Conservation (phyloP, 331 rosid genomes). For the Acacia pycnantha region DNA sequence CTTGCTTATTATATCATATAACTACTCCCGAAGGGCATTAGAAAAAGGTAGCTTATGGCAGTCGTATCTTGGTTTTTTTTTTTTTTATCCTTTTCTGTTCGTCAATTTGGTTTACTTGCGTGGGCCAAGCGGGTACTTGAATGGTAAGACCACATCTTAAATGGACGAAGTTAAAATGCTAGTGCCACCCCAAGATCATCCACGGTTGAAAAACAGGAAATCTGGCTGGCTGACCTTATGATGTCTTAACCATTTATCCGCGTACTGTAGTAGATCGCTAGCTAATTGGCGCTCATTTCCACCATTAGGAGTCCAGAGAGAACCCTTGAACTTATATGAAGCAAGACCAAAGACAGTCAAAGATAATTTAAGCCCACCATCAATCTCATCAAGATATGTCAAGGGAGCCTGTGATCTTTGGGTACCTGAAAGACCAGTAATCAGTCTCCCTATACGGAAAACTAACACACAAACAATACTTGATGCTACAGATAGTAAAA, state of each 20-base stretch:
- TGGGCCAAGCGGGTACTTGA: conserved; percentile 26
- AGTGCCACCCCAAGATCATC: conserved; percentile 30
- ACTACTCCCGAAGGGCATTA: conserved; percentile 36
- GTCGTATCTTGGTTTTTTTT: neutral
- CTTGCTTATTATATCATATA: conserved; percentile 25
- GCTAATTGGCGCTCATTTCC: conserved; percentile 61
- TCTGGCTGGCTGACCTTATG: conserved; percentile 85
- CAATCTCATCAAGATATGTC: conserved; percentile 37
- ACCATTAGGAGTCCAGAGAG: conserved; percentile 78
- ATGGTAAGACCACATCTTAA: conserved; percentile 21
- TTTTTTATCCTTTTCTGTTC: conserved; percentile 9
- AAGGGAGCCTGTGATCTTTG: conserved; percentile 41
- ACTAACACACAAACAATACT: neutral
- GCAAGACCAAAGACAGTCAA: conserved; percentile 88
- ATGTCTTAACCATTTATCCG: conserved; percentile 59
- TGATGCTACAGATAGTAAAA: neutral
- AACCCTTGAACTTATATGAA: conserved; percentile 85
- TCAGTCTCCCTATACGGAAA: conserved; percentile 11
- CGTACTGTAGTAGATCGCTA: conserved; percentile 51
- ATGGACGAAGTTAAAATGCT: conserved; percentile 23
- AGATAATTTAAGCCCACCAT: conserved; percentile 44
- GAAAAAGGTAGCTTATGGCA: conserved; percentile 6
- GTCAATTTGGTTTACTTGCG: conserved; percentile 26
- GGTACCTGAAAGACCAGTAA: conserved; percentile 44
- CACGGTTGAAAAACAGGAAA: conserved; percentile 74